Evolutionary conservation across 768 basidiomycete genomes (phyloP), one percentile per base, ranked within the genome.

Genomic region (Heimioporus sp.): DNA sequence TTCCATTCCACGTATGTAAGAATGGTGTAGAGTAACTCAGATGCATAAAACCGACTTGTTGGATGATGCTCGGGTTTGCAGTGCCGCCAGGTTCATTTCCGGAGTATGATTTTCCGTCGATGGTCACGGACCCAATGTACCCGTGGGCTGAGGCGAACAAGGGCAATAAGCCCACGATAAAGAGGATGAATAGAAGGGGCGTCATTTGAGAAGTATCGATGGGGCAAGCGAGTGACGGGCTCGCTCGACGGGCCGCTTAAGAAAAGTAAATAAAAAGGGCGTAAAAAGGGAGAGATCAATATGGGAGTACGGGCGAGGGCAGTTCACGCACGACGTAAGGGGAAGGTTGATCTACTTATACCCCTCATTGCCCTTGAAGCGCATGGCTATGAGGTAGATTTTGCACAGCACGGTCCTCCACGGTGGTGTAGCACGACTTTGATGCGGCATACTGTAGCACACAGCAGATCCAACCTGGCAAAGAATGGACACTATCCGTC

Each of bases 51-150:
- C 65, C 45, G 49, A 78, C 69, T 51, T 71, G 71, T 32, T 80
- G 75, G 39, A 82, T 78, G 43, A 76, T 60, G 46, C 72, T 72
- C 2, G 74, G 65, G 53, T 48, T 59, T 44, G 64, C 61, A 38
- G 71, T 48, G 20, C 71, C 65, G 36, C 68, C 68, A 11, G 76
- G 68, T 28, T 52, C 11, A 39, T 69, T 70, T 24, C 70, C 69
- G 4, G 56, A 3, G 32, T 70, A 70, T 1, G 46, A 36, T 48
- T 56, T 46, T 16, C 70, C 70, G 37, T 65, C 63, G 24, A 70
- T 68, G 32, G 54, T 55, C 37, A 70, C 66, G 19, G 67, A 58
- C 20, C 52, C 54, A 20, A 70, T 49, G 30, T 56, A 70, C n/a
- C 69, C 69, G 32, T 70, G 69, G 19, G 70, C 65, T 13, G 60